These are phyloP conservation scores for Bruguiera hainesii DNA, from an alignment of 441 rosid genomes.

Conservation along the genomic window DNA sequence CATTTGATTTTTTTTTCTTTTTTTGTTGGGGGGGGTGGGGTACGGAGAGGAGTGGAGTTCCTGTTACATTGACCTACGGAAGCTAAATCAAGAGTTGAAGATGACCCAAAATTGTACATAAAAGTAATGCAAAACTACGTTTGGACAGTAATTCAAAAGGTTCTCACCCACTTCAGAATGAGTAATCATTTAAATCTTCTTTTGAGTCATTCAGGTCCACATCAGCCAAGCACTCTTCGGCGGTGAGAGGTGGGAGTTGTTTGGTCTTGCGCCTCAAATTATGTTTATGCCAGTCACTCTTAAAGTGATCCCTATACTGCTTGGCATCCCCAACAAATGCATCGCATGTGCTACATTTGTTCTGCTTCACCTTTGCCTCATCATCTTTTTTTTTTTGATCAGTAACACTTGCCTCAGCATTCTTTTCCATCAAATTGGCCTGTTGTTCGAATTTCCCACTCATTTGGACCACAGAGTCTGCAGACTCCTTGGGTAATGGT, in stretches of 20 bases:
- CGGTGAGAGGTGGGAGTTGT: constrained; percentile 71
- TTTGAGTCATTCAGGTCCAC: constrained; percentile 56
- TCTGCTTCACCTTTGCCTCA: constrained; percentile 56
- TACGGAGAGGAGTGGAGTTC: no score
- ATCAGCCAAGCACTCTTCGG: constrained; percentile 77
- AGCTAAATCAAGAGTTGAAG: neutral
- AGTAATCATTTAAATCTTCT: constrained; percentile 83
- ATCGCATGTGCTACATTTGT: constrained; percentile 81
- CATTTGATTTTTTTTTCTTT: no score
- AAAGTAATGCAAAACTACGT: neutral
- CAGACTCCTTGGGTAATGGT: constrained; percentile 33
- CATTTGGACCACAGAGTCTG: constrained; percentile 42
- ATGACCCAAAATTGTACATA: constrained; percentile 6
- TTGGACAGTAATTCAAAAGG: neutral
- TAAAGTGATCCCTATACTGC: constrained; percentile 81
- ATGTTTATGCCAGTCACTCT: constrained; percentile 97
- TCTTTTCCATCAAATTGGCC: constrained; percentile 38
- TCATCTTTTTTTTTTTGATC: constrained; percentile 16
- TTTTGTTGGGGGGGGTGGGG: no score
- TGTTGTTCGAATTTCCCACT: constrained; percentile 63
- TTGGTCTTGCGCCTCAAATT: constrained; percentile 80
- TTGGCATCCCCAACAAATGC: constrained; percentile 68
- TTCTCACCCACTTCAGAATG: constrained; percentile 44
- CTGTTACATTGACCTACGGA: neutral
- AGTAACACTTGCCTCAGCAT: constrained; percentile 33